Evolutionary conservation across 2,329 filamentous ascomycete species (phyloP), one percentile per base, ranked within the genome.

Genomic region (Ophiostoma sp.): DNA sequence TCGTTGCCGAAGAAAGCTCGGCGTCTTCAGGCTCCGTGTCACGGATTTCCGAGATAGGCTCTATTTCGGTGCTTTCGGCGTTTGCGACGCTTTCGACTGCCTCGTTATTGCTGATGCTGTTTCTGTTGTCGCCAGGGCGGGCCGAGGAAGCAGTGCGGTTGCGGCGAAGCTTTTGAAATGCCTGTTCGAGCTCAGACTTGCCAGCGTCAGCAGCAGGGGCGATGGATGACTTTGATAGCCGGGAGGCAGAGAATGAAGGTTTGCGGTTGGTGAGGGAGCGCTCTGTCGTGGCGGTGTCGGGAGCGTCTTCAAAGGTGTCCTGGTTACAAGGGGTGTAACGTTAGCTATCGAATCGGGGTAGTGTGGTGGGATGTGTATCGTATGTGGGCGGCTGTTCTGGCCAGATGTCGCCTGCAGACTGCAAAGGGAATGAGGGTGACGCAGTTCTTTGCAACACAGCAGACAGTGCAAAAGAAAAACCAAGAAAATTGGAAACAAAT

Each of bases 231-330:
- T 70, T 77, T 79, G 52, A 63, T 41, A 66, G 45, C 14, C 67
- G 69, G 9, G 60, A 38, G 12, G 67, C 40, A 11, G 78, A 74
- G 63, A 76, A 72, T 18, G 79, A 78, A 27, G 75, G 70, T 66
- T 77, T 80, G 75, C 82, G 79, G 72, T 81, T 82, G 49, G 84
- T 87, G 71, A 92, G 78, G 40, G 89, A 92, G 70, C 89, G 85
- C 66, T 85, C 81, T 14, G 63, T 64, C 45, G 86, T 88, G 63
- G 81, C 78, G 70, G 83, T 85, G 77, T 91, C 89, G 73, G 86
- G 81, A 68, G 91, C 92, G 82, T 97, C 92, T 79, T 96, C 92
- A 75, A 96, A 96, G 16, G 85, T 85, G 74, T 93, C 89, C 89
- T 92, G 72, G 60, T 44, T 18, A 12, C 5, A 4, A 16, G n/a